Evolutionary conservation across 176 grass and related monocot genomes (phyloP).

Genomic region (Alopecurus myosuroides): DNA sequence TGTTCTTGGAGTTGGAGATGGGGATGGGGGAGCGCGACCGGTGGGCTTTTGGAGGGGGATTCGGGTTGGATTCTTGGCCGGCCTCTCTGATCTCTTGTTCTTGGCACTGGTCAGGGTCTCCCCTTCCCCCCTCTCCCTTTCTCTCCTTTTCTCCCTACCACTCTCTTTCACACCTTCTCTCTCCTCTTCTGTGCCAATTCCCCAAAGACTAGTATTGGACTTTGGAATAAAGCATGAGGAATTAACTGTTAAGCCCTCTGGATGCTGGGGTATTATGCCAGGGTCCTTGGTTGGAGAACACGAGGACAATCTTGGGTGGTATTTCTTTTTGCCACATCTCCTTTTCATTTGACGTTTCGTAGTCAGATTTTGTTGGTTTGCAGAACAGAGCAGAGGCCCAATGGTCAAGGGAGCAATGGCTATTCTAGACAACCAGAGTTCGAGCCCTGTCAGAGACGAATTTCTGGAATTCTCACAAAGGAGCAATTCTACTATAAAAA

Average conservation of each 20-base stretch:
- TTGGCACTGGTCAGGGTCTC: conserved; percentile 33
- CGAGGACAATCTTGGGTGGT: background rate
- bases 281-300: conserved; percentile 5
- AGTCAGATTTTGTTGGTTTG: conserved; percentile 28
- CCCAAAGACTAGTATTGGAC: conserved; percentile 43
- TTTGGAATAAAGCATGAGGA: conserved; percentile 18
- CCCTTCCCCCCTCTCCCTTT: background rate
- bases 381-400: too few species aligned
- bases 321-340: background rate
- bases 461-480: too few species aligned
- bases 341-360: conserved; percentile 17
- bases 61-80: conserved; percentile 33
- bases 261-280: background rate
- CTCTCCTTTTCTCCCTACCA: background rate
- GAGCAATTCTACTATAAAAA: too few species aligned
- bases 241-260: background rate
- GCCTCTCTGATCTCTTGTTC: conserved; percentile 35
- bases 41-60: conserved; percentile 44
- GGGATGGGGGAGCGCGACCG: conserved; percentile 4
- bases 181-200: conserved; percentile 14
- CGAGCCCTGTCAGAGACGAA: too few species aligned
- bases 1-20: conserved; percentile 7
- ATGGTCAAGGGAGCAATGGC: too few species aligned
- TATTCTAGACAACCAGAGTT: too few species aligned
- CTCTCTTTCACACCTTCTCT: conserved; percentile 1